A percentile compares a stretch with the other conserved stretches of the same genome.
Evolutionary conservation across 345 rosid species (phyloP).

Genomic region (Brassica juncea): DNA sequence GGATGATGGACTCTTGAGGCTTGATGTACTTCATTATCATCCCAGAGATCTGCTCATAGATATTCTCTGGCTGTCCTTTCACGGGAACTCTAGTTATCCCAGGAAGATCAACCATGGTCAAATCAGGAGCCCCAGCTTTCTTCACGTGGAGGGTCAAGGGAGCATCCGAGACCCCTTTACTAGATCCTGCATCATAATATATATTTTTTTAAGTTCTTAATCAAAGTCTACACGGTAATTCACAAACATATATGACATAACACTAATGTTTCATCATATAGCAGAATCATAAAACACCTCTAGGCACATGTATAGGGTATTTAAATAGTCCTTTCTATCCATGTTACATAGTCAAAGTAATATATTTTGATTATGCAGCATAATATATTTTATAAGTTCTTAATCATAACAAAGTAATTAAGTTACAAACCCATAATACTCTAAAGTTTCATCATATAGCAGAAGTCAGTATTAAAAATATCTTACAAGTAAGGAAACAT

Average conservation of each 20-base stretch:
- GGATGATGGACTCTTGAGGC: slow-evolving; percentile 54
- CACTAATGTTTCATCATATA: neutral
- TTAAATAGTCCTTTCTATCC: neutral
- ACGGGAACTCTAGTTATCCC: slow-evolving; percentile 59
- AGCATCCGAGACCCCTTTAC: slow-evolving; percentile 48
- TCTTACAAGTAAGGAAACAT: neutral
- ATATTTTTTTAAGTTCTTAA: neutral
- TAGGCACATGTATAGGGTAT: neutral
- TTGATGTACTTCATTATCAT: slow-evolving; percentile 49
- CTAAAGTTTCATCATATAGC: neutral
- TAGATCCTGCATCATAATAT: slow-evolving; percentile 33
- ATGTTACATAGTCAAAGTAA: neutral
- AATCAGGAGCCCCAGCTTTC: slow-evolving; percentile 53
- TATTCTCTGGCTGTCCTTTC: slow-evolving; percentile 54
- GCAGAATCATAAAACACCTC: neutral
- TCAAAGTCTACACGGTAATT: neutral
- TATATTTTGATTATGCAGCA: neutral
- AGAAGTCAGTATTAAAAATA: neutral
- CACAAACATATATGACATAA: neutral
- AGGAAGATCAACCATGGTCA: slow-evolving; percentile 66
- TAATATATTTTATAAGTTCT: neutral
- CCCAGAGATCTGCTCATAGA: slow-evolving; percentile 48
- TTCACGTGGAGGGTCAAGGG: slow-evolving; percentile 52
- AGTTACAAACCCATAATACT: neutral
- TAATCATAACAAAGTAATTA: neutral